Evolutionary conservation across 2,329 filamentous ascomycete genomes (phyloP).

Genomic region (Aspergillus piperis): DNA sequence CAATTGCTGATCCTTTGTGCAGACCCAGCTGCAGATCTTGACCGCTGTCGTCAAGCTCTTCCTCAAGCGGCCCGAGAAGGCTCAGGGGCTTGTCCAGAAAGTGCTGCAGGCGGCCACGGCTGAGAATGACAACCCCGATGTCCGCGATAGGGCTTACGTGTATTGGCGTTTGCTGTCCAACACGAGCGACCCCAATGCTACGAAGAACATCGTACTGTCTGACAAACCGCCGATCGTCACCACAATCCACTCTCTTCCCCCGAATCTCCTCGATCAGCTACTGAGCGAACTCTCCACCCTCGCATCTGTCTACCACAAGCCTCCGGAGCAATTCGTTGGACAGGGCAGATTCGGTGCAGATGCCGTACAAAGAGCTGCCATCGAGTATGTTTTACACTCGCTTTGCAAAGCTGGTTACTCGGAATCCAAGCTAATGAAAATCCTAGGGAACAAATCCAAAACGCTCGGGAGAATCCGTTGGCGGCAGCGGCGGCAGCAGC

Average conservation of each 20-base stretch:
- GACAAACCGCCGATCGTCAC: slow-evolving; percentile 92
- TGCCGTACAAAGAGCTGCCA: slow-evolving; percentile 90
- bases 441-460: slow-evolving; percentile 76
- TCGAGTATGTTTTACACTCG: slow-evolving; percentile 62
- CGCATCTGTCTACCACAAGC: slow-evolving; percentile 97
- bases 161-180: slow-evolving; percentile 93
- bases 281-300: slow-evolving; percentile 89
- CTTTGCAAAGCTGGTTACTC: neutral
- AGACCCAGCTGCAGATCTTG: slow-evolving; percentile 97
- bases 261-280: slow-evolving; percentile 82
- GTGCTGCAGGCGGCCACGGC: slow-evolving; percentile 89
- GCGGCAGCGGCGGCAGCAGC: slow-evolving; percentile 76
- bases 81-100: slow-evolving; percentile 88
- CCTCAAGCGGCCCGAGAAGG: slow-evolving; percentile 91
- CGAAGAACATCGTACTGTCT: slow-evolving; percentile 90
- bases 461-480: slow-evolving; percentile 90
- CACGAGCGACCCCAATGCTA: slow-evolving; percentile 78
- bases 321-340: slow-evolving; percentile 95
- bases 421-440: slow-evolving; percentile 20
- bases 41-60: slow-evolving; percentile 97
- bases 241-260: slow-evolving; percentile 86
- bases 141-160: slow-evolving; percentile 93
- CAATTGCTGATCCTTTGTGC: slow-evolving; percentile 32
- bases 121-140: slow-evolving; percentile 96
- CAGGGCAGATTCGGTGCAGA: slow-evolving; percentile 92